Evolutionary conservation across 768 basidiomycete species (phyloP), one percentile per base, ranked within the genome.

Genomic region (Hericium alpestre): DNA sequence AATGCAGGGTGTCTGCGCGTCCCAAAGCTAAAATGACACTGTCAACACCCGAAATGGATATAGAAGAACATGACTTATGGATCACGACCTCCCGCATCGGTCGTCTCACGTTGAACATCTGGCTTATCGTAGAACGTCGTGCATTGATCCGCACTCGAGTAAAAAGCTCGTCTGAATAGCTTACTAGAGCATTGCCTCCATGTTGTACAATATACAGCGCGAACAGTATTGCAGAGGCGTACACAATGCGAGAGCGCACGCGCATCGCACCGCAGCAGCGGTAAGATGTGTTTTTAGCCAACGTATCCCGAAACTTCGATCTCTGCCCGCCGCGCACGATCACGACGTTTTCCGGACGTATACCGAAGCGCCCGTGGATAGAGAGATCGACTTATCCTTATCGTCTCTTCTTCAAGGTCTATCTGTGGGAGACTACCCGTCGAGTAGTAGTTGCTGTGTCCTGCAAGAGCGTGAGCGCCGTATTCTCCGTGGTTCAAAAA

Each of bases 321-420:
- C 91, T 92, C 54, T 85, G 69, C 10, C 71, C 84, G 47, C 84
- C 78, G 51, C 79, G 77, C 3, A 95, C 87, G 18, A 95, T 74
- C 20, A 93, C 82, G 46, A 97, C 78, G 69, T 82, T 93, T 72
- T 99, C 95, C 63, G 95, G 90, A 4, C 96, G 84, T 64, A 98
- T 92, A 2, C 94, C 95, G 65, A 86, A 98, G 48, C 77, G 73
- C 1, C 93, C 95, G n/a, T n/a, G n/a, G n/a, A n/a, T n/a, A n/a
- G n/a, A n/a, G n/a, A n/a, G n/a, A n/a, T n/a, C n/a, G n/a, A n/a
- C n/a, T n/a, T n/a, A n/a, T n/a, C n/a, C n/a, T n/a, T n/a, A n/a
- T n/a, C n/a, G n/a, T n/a, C n/a, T n/a, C n/a, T n/a, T n/a, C n/a
- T n/a, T n/a, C n/a, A n/a, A n/a, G n/a, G n/a, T n/a, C n/a, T n/a